Base-by-base conservation (phyloP, 441 rosid species). In the Syzygium syzygioides region DNA sequence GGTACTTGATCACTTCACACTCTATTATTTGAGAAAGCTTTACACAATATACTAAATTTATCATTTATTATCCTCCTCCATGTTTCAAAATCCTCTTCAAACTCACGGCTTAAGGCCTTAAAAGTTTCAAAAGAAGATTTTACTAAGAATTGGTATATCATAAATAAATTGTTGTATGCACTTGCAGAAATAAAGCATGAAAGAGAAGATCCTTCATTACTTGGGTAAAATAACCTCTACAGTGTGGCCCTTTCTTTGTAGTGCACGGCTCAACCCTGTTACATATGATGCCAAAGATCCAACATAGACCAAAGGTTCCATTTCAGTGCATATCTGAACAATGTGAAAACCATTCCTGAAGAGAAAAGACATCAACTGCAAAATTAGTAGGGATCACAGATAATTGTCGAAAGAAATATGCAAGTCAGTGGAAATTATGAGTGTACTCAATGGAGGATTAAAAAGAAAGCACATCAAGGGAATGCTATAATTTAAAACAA, bases 201-300 rank as follows among this genome's bases (percentile, higher is more conserved):
- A 60, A 87, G 68, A 86, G n/a, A 25, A 86, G 87, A 62, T 85
- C 28, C 34, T 89, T 85, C 83, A 90, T 92, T 94, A 96, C 99
- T 94, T 96, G 76, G 99, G 99, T 89, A 96, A 91, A 92, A 96
- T 94, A 92, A 96, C 97, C 94, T 96, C 98, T 90, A 95, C 98
- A 87, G 93, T 88, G 89, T 94, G 95, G 88, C 97, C 99, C 86
- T 94, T 93, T 87, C 91, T 93, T 90, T 93, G 99, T 50, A 96
- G 94, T 6, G 95, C 96, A 87, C 83, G 53, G 88, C 96, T 94
- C 89, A 96, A 55, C 90, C 95, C 94, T 71, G 95, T 93, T 79
- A 96, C 92, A 90, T 96, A 94, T 26, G 95, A 92, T 71, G 97
- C 96, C 92, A 96, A 87, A 34, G 98, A 92, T 89, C 98, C 97